Percentiles rank a stretch among this genome's conserved stretches.
These are phyloP conservation scores for Kwoniella europaea DNA, from an alignment of 768 basidiomycete genomes.

Conservation along the genomic window DNA sequence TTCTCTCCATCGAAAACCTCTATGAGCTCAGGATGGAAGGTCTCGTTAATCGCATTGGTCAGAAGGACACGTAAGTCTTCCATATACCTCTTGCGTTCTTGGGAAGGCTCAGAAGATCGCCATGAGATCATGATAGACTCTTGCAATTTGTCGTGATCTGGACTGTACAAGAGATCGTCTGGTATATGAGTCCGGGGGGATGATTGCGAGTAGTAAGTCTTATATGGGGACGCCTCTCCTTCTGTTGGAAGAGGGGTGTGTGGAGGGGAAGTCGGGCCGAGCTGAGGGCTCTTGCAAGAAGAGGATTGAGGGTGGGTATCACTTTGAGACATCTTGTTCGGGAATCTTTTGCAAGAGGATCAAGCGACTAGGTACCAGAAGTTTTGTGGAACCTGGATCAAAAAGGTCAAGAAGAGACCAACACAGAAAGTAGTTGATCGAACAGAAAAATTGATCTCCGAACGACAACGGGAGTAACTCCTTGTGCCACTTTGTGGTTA, in stretches of 20 bases:
- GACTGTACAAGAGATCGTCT: neutral
- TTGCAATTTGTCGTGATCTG: neutral
- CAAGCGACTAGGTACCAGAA: too few species aligned
- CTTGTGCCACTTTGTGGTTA: too few species aligned
- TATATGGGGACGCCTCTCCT: neutral
- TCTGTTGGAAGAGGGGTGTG: neutral
- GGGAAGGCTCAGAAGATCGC: constrained; percentile 1
- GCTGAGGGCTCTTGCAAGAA: neutral
- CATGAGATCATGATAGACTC: neutral
- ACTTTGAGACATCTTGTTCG: neutral
- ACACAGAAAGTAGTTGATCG: too few species aligned
- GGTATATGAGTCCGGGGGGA: neutral
- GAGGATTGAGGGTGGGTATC: neutral
- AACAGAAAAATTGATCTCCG: too few species aligned
- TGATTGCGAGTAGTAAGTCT: neutral
- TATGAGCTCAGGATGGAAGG: neutral
- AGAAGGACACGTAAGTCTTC: constrained; percentile 5
- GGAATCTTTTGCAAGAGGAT: too few species aligned
- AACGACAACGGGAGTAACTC: too few species aligned
- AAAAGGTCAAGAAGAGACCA: too few species aligned
- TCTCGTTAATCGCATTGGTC: neutral
- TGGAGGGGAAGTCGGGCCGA: neutral
- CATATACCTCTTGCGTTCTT: neutral
- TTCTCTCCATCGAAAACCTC: neutral
- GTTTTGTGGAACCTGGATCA: too few species aligned